phyloP scores from a whole-genome alignment of 306 rosid species.

The Rosa multiflora region DNA sequence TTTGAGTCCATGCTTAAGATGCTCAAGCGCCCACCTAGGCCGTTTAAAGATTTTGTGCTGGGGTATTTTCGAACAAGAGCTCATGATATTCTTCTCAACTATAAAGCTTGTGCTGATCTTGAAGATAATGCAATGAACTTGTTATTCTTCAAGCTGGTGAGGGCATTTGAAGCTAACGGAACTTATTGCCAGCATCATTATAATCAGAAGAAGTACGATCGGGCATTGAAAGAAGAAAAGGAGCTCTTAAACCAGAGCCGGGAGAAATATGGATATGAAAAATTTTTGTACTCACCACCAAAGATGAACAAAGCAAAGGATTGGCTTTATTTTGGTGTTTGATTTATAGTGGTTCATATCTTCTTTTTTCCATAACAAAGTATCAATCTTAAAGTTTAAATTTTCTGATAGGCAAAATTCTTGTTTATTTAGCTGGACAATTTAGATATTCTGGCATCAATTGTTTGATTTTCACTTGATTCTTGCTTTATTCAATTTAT shows the following conservation, averaged over 20 bases:
- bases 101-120: conserved; percentile 11
- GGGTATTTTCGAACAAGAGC: conserved; percentile 31
- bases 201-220: conserved; percentile 12
- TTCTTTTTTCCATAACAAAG: too few species aligned
- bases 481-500: too few species aligned
- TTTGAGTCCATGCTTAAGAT: conserved; percentile 25
- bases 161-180: conserved; percentile 37
- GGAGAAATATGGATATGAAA: not conserved
- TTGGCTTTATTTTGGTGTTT: too few species aligned
- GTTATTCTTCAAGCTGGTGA: conserved; percentile 28
- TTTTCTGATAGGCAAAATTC: too few species aligned
- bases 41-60: conserved; percentile 25
- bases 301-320: too few species aligned
- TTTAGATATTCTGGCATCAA: too few species aligned
- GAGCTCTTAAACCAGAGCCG: not conserved
- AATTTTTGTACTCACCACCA: too few species aligned
- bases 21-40: conserved; percentile 14
- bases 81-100: conserved; percentile 33
- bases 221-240: not conserved
- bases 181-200: conserved; percentile 35
- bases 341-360: too few species aligned
- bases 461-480: too few species aligned
- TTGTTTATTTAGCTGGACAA: too few species aligned
- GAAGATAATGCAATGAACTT: conserved; percentile 3
- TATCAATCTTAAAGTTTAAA: too few species aligned